These are phyloP conservation scores for Penicillium sp. DNA, from an alignment of 2,329 filamentous ascomycete species.

Conservation along the genomic window DNA sequence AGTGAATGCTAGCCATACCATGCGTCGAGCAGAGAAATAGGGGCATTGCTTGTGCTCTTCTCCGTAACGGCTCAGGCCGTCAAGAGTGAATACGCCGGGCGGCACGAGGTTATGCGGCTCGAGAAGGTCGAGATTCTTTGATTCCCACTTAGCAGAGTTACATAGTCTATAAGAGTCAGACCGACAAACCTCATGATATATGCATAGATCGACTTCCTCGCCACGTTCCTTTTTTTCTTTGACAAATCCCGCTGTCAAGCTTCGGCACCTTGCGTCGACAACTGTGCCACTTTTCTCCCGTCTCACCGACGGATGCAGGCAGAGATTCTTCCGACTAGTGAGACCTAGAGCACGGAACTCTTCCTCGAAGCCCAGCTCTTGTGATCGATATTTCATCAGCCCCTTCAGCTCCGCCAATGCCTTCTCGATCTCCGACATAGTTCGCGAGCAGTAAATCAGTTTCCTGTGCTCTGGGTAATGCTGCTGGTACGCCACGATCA, in stretches of 20 bases:
- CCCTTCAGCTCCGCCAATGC: slow-evolving; percentile 87
- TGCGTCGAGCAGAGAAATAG: slow-evolving; percentile 92
- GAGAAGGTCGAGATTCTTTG: slow-evolving; percentile 83
- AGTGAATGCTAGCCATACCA: slow-evolving; percentile 60
- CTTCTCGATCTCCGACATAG: slow-evolving; percentile 99
- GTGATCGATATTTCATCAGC: slow-evolving; percentile 90
- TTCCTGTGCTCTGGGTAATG: slow-evolving; percentile 92
- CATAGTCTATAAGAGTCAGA: neutral
- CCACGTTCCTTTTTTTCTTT: slow-evolving; percentile 96
- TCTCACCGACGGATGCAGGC: slow-evolving; percentile 93
- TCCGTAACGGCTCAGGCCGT: slow-evolving; percentile 84
- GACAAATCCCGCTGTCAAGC: slow-evolving; percentile 93
- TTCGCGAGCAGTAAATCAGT: slow-evolving; percentile 98
- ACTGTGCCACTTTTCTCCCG: slow-evolving; percentile 92
- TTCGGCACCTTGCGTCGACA: slow-evolving; percentile 94
- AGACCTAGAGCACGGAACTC: slow-evolving; percentile 91
- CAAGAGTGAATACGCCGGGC: slow-evolving; percentile 93
- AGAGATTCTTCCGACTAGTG: slow-evolving; percentile 96
- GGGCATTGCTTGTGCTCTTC: slow-evolving; percentile 97
- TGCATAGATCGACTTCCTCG: slow-evolving; percentile 89
- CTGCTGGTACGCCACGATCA: slow-evolving; percentile 96
- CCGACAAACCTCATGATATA: slow-evolving; percentile 81
- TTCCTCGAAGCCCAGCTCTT: slow-evolving; percentile 87
- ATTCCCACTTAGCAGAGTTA: slow-evolving; percentile 28
- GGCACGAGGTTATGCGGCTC: slow-evolving; percentile 95